phyloP scores from a whole-genome alignment of 257 asterid species.

The Salvia miltiorrhiza region DNA sequence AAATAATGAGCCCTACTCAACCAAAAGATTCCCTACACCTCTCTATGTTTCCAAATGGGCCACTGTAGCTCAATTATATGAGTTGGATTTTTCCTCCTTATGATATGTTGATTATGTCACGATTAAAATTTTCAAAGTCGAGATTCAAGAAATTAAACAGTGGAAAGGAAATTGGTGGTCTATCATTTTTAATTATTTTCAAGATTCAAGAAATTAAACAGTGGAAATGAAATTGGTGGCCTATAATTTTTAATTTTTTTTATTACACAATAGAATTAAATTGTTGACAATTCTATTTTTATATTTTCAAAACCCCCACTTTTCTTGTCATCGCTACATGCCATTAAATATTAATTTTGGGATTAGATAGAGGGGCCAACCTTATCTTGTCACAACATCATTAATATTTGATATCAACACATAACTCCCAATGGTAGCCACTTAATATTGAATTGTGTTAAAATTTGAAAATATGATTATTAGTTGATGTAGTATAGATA shows the following conservation, averaged over 20 bases:
- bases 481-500: background rate
- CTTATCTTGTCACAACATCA: conserved; percentile 5
- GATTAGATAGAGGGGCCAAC: conserved; percentile 15
- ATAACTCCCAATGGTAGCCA: conserved; percentile 12
- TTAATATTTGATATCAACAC: conserved; percentile 4
- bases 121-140: conserved; percentile 18
- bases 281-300: background rate
- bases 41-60: background rate
- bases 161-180: no score
- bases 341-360: background rate
- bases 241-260: background rate
- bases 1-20: background rate
- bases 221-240: background rate
- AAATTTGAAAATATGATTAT: background rate
- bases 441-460: background rate
- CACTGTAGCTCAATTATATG: background rate
- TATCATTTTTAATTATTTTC: no score
- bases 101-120: conserved; percentile 3
- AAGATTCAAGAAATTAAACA: no score
- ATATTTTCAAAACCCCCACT: no score
- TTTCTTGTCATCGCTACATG: background rate
- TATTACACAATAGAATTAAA: background rate
- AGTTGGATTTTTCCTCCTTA: background rate
- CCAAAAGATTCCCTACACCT: background rate
- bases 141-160: conserved; percentile 14